Conservation (phyloP, 805 yeast species). For the Scheffersomyces coipomensis region DNA sequence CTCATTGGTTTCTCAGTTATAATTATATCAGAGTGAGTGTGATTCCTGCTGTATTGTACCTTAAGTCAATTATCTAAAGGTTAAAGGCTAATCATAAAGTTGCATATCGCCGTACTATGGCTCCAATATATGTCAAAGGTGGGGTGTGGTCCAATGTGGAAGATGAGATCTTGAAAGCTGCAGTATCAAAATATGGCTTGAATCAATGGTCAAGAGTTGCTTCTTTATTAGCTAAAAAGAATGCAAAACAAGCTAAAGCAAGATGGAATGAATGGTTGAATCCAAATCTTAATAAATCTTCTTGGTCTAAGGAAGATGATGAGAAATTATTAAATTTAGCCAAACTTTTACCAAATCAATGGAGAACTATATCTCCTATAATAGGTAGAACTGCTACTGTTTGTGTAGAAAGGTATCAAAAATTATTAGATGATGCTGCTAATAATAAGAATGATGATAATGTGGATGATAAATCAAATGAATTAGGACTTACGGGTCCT, state of each 20-base stretch:
- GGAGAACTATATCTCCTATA: slow-evolving; percentile 86
- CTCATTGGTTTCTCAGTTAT: too few species aligned
- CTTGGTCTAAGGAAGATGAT: slow-evolving; percentile 80
- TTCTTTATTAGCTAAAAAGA: slow-evolving; percentile 77
- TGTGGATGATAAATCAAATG: slow-evolving; percentile 10
- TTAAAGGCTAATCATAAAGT: too few species aligned
- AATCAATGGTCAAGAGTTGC: slow-evolving; percentile 95
- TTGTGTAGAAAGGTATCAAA: slow-evolving; percentile 82
- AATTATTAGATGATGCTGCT: slow-evolving; percentile 55
- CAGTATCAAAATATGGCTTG: slow-evolving; percentile 88
- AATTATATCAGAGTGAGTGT: too few species aligned
- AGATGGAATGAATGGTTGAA: slow-evolving; percentile 89
- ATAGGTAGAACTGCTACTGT: slow-evolving; percentile 84
- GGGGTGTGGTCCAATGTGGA: slow-evolving; percentile 86
- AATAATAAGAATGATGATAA: slow-evolving; percentile 23
- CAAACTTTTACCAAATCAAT: slow-evolving; percentile 80
- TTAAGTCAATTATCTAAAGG: too few species aligned
- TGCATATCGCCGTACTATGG: too few species aligned
- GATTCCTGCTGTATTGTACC: too few species aligned
- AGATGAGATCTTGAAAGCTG: slow-evolving; percentile 87
- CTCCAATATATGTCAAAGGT: slow-evolving; percentile 74
- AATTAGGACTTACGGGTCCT: slow-evolving; percentile 46
- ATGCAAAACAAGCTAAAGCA: slow-evolving; percentile 89
- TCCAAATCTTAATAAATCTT: slow-evolving; percentile 62
- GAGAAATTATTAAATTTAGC: slow-evolving; percentile 65